Evolutionary conservation across 164 flowering plant genomes (phyloP).

Genomic region (Stephania cephalantha): DNA sequence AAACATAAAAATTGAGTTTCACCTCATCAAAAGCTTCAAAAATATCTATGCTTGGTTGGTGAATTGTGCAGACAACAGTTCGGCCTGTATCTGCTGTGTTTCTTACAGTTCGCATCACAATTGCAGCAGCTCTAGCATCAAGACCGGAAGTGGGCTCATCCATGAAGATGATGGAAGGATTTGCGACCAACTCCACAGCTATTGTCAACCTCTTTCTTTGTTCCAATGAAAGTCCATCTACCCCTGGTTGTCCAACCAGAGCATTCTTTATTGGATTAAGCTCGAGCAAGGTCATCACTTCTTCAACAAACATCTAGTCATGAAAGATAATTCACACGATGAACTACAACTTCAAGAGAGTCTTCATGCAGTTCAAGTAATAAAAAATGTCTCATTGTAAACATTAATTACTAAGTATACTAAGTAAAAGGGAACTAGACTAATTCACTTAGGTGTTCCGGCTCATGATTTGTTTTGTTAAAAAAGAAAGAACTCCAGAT

Average conservation of each 20-base stretch:
- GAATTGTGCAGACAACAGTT: constrained; percentile 76
- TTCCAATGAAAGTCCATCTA: constrained; percentile 63
- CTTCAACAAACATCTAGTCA: constrained; percentile 47
- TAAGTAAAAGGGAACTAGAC: background rate
- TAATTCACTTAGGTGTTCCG: background rate
- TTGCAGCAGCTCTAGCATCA: constrained; percentile 69
- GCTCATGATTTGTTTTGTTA: background rate
- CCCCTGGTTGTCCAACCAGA: constrained; percentile 63
- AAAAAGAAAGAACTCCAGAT: background rate
- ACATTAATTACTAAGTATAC: too few species aligned
- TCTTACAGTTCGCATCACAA: constrained; percentile 68
- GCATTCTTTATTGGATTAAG: constrained; percentile 38
- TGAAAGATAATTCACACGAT: background rate
- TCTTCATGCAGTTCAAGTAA: background rate
- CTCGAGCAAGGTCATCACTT: constrained; percentile 66
- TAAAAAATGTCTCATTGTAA: background rate
- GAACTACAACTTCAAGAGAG: background rate
- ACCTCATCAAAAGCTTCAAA: constrained; percentile 82
- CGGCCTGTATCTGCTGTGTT: constrained; percentile 68
- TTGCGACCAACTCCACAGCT: constrained; percentile 67
- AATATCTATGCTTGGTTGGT: constrained; percentile 71
- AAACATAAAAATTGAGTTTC: background rate
- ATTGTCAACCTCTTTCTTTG: constrained; percentile 68
- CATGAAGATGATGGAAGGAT: constrained; percentile 70
- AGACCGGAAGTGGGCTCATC: constrained; percentile 73